Evolutionary conservation across 2,329 filamentous ascomycete genomes (phyloP), one percentile per base, ranked within the genome.

Genomic region (Colletotrichum sublineola): DNA sequence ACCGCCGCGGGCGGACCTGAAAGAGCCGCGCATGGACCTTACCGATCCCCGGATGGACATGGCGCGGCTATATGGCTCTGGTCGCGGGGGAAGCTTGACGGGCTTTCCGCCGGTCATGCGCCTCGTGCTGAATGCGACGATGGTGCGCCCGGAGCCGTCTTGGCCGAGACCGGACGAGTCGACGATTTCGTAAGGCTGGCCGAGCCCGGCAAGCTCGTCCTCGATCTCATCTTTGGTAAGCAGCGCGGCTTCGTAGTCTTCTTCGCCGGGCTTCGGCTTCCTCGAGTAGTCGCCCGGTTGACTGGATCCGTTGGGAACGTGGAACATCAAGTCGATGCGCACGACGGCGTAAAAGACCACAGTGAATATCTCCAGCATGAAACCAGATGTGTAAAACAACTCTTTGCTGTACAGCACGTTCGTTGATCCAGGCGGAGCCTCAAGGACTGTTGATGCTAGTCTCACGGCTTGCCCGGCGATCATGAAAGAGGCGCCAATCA

Each of bases 201-300:
- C 69, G 14, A 72, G 20, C 5, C 65, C 69, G 2, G 53, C 38
- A 1, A 72, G 42, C 2, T 72, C 69, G 8, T 72, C 69, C 36
- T 72, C 69, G 1, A 72, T 72, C 40, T 72, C 69, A 9, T 72
- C 66, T 15, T 60, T 64, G 38, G 69, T 69, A 12, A 72, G 69
- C n/a, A 72, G 66, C 0, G 69, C 69, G 7, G 69, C 66, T 2
- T 72, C 69, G 15, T 72, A 72, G 14, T 64, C 72, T 1, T 71
- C 69, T 58, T 77, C 12, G 86, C 82, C 55, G 2, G 85, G 86
- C n/a, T 88, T 89, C 3, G 85, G 85, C 52, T 83, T 83, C 75
- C 85, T 84, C 68, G 75, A 75, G 63, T 78, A 78, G 56, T 78
- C 77, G 15, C 78, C 78, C 0, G 77, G 77, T 3, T 57, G 66